Percentiles rank a stretch among this genome's conserved stretches.
These are phyloP conservation scores for Penicillium tannophilum DNA, from an alignment of 495 filamentous ascomycete genomes.

Conservation along the genomic window DNA sequence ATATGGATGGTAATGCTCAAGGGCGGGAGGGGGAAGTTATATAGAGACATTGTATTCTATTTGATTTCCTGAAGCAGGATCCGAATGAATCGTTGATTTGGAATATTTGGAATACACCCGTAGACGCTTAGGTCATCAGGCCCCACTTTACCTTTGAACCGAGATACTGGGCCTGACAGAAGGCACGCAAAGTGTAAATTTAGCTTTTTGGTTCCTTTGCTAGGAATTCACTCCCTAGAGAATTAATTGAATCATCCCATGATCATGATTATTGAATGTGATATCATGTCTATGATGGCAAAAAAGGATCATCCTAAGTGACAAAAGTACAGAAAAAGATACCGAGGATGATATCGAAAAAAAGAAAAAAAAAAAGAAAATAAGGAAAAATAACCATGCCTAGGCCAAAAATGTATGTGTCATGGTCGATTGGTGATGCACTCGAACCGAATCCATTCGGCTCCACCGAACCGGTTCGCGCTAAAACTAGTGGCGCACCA, in stretches of 20 bases:
- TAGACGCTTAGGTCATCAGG: slow-evolving; percentile 2
- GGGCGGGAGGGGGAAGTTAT: slow-evolving; percentile 1
- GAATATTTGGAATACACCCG: slow-evolving; percentile 12
- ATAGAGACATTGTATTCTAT: slow-evolving; percentile 12
- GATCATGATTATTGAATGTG: not conserved
- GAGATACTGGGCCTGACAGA: not conserved
- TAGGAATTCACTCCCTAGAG: no score
- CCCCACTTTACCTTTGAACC: slow-evolving; percentile 2
- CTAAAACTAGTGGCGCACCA: slow-evolving; percentile 22
- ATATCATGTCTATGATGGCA: not conserved
- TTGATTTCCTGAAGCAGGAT: slow-evolving; percentile 22
- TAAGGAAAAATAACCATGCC: no score
- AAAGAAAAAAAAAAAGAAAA: not conserved
- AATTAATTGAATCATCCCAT: not conserved
- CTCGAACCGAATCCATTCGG: slow-evolving; percentile 2
- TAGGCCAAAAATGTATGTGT: slow-evolving; percentile 15
- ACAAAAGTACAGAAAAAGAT: not conserved
- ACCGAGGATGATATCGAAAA: not conserved
- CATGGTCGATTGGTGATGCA: slow-evolving; percentile 15
- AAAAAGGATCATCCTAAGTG: not conserved
- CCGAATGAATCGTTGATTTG: slow-evolving; percentile 13
- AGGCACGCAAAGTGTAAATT: not conserved
- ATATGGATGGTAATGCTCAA: not conserved
- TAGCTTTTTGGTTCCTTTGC: not conserved
- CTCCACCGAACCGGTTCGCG: slow-evolving; percentile 23